Evolutionary conservation across 805 yeast species (phyloP).

Genomic region (Ogataea saltuana): DNA sequence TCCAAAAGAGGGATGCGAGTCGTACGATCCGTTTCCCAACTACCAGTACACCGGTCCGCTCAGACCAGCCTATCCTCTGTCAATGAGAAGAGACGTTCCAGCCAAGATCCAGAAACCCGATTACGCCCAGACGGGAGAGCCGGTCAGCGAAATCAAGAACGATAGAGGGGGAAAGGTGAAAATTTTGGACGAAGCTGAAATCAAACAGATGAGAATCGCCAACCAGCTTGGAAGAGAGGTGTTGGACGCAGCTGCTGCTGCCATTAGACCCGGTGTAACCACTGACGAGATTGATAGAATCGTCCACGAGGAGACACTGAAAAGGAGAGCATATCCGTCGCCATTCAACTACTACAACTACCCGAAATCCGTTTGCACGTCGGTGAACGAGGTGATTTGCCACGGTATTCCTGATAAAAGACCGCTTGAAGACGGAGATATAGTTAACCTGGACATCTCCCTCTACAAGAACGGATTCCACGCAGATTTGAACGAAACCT

Average conservation of each 20-base stretch:
- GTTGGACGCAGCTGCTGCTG: constrained; percentile 84
- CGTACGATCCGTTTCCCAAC: constrained; percentile 86
- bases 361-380: constrained; percentile 91
- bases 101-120: constrained; percentile 75
- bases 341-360: constrained; percentile 92
- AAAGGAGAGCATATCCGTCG: constrained; percentile 90
- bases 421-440: constrained; percentile 88
- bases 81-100: constrained; percentile 72
- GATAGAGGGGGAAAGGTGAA: constrained; percentile 69
- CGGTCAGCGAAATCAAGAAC: constrained; percentile 71
- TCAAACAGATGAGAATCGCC: constrained; percentile 74
- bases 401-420: constrained; percentile 97
- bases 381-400: constrained; percentile 92
- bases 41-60: constrained; percentile 72
- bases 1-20: constrained; percentile 54
- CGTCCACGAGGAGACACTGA: constrained; percentile 85
- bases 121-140: constrained; percentile 78
- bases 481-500: constrained; percentile 94
- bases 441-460: constrained; percentile 86
- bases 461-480: constrained; percentile 86
- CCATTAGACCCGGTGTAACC: constrained; percentile 82
- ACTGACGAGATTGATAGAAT: constrained; percentile 89
- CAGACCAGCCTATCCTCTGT: constrained; percentile 79
- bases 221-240: constrained; percentile 80
- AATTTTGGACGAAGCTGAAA: constrained; percentile 63